Conservation (phyloP, 2,329 filamentous ascomycete genomes). For the Diaporthe amygdali region DNA sequence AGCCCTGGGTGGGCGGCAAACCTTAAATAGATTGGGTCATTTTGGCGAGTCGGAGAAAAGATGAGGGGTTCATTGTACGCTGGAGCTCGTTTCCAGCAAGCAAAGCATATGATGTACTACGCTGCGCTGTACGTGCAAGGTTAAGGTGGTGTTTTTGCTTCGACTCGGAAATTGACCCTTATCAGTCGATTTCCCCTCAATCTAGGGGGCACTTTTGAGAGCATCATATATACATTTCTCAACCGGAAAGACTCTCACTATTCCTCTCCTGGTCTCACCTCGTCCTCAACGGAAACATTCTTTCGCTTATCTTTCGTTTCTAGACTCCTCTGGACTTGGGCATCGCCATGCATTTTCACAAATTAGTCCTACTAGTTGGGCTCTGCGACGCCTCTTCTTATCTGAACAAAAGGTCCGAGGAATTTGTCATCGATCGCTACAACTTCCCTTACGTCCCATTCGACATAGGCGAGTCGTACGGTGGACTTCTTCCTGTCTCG, state of each 20-base stretch:
- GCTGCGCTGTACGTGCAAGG: neutral
- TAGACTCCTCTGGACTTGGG: neutral
- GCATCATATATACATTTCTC: neutral
- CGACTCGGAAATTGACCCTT: neutral
- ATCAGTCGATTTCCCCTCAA: neutral
- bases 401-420: constrained; percentile 38
- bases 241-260: neutral
- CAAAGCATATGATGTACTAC: neutral
- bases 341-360: neutral
- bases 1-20: neutral
- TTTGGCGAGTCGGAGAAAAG: neutral
- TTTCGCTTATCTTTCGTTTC: neutral
- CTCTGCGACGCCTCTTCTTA: neutral
- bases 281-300: no score
- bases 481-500: constrained; percentile 63
- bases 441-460: constrained; percentile 69
- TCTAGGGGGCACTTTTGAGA: neutral
- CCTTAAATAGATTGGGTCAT: neutral
- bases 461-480: constrained; percentile 68
- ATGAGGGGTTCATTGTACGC: neutral
- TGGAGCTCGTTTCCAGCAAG: neutral
- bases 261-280: no score
- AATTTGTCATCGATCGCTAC: constrained; percentile 66
- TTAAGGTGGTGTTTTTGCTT: neutral
- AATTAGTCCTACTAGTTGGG: neutral